Percentiles rank a stretch among this genome's conserved stretches.
Conservation (phyloP, 768 basidiomycete genomes). For the Strobilomyces echinocephalus region DNA sequence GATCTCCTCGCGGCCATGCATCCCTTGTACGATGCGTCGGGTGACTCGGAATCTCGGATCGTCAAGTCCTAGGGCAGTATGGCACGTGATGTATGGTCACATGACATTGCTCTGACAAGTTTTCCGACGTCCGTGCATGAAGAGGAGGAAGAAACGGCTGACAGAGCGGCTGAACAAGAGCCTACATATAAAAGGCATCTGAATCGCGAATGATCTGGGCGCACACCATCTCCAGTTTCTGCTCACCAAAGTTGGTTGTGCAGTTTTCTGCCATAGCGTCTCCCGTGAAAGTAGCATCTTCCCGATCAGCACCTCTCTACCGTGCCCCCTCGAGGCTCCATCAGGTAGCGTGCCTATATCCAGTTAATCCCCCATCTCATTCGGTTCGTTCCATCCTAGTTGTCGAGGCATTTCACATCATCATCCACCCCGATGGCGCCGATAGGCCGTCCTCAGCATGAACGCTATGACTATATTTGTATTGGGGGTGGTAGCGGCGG, state of each 20-base stretch:
- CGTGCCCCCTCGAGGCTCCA: conserved; percentile 19
- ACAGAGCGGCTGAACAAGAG: conserved; percentile 5
- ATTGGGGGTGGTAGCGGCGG: conserved; percentile 96
- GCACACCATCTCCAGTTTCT: neutral
- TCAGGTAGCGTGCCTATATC: conserved; percentile 19
- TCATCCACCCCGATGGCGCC: conserved; percentile 62
- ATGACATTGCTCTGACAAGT: neutral
- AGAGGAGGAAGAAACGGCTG: conserved; percentile 6
- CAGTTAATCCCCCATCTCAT: neutral
- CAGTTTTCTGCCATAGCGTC: conserved; percentile 4
- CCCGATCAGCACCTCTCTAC: neutral
- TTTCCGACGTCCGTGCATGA: no score
- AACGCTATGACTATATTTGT: conserved; percentile 79
- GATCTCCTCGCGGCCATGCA: neutral
- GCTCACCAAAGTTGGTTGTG: conserved; percentile 8
- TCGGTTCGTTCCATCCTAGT: conserved; percentile 27
- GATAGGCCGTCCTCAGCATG: conserved; percentile 54
- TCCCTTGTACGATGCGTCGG: no score
- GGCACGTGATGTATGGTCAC: conserved; percentile 16
- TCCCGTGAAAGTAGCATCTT: conserved; percentile 13
- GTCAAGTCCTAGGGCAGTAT: no score
- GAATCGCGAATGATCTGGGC: conserved; percentile 10
- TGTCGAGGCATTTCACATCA: conserved; percentile 43
- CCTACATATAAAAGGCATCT: conserved; percentile 14
- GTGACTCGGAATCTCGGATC: no score